These are phyloP conservation scores for Lactarius akahatsu DNA, from an alignment of 768 basidiomycete species.

Conservation along the genomic window DNA sequence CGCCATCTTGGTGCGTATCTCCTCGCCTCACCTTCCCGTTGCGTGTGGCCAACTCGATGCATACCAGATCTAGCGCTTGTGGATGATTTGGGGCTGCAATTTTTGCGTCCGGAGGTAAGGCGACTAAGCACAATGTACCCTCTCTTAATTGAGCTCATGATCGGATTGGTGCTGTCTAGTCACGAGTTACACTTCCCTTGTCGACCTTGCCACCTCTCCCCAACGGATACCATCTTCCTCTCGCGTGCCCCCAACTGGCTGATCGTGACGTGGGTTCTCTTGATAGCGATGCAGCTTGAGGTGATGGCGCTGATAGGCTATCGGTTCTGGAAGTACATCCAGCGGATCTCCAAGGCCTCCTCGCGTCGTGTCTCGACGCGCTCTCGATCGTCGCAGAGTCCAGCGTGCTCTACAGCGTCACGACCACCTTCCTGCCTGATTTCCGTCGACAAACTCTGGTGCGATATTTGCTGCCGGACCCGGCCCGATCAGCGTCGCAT, in stretches of 20 bases:
- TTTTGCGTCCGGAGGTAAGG: constrained; percentile 2
- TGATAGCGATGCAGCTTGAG: constrained; percentile 14
- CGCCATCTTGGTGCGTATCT: constrained; percentile 12
- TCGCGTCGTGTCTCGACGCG: background rate
- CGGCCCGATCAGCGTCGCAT: constrained; percentile 21
- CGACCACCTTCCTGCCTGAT: constrained; percentile 8
- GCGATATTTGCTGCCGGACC: constrained; percentile 8
- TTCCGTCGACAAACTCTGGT: constrained; percentile 5
- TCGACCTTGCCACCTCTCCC: background rate
- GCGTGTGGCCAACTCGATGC: background rate
- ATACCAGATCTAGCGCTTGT: constrained; percentile 25
- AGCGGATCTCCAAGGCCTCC: background rate
- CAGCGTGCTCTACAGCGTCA: constrained; percentile 19
- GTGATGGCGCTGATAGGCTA: constrained; percentile 20
- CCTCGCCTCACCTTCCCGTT: background rate
- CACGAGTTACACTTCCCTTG: constrained; percentile 8
- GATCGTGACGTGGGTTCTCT: constrained; percentile 16
- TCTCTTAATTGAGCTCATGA: too few species aligned
- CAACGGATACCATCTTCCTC: background rate
- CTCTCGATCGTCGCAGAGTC: constrained; percentile 26
- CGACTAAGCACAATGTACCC: too few species aligned
- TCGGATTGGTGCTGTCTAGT: background rate
- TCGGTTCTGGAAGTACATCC: constrained; percentile 10
- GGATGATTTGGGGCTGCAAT: constrained; percentile 22
- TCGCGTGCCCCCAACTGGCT: constrained; percentile 11